These are phyloP conservation scores for Dothidotthia symphoricarpi DNA, from an alignment of 2,329 filamentous ascomycete species.

Conservation along the genomic window DNA sequence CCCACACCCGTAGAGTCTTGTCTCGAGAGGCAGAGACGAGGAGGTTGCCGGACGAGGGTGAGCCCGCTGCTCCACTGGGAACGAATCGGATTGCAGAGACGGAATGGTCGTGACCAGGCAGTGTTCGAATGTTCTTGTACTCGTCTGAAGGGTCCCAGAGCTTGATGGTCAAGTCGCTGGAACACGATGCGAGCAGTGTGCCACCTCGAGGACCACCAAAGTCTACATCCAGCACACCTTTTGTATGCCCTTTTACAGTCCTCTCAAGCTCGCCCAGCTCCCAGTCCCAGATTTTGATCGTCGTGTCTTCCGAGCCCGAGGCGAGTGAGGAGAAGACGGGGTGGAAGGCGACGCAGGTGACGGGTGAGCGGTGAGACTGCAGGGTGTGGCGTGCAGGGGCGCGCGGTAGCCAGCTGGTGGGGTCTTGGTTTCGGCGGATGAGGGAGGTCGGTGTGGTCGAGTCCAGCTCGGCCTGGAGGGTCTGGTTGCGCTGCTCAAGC, in stretches of 20 bases:
- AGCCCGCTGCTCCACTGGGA: conserved; percentile 74
- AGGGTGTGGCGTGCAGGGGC: conserved; percentile 77
- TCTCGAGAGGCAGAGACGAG: conserved; percentile 85
- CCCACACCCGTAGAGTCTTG: conserved; percentile 83
- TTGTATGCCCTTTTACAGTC: conserved; percentile 90
- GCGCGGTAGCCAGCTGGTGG: conserved; percentile 80
- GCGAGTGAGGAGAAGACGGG: conserved; percentile 87
- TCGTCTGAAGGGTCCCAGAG: conserved; percentile 90
- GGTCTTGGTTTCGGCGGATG: conserved; percentile 78
- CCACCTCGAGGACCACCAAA: conserved; percentile 82
- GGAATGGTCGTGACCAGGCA: conserved; percentile 89
- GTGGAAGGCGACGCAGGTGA: conserved; percentile 90
- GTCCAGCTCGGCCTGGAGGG: conserved; percentile 80
- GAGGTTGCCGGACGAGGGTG: conserved; percentile 76
- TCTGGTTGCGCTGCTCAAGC: conserved; percentile 71
- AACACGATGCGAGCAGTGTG: conserved; percentile 78
- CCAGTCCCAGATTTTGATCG: conserved; percentile 98
- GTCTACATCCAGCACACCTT: conserved; percentile 82
- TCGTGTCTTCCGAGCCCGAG: conserved; percentile 86
- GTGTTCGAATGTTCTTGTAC: conserved; percentile 91
- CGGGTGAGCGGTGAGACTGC: conserved; percentile 75
- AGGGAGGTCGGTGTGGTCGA: conserved; percentile 77
- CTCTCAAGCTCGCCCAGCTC: conserved; percentile 86
- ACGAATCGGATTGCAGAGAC: conserved; percentile 88
- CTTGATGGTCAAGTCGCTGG: conserved; percentile 88